Base-by-base conservation (phyloP, 2,329 filamentous ascomycete species). In the Aspergillus ochraceus region DNA sequence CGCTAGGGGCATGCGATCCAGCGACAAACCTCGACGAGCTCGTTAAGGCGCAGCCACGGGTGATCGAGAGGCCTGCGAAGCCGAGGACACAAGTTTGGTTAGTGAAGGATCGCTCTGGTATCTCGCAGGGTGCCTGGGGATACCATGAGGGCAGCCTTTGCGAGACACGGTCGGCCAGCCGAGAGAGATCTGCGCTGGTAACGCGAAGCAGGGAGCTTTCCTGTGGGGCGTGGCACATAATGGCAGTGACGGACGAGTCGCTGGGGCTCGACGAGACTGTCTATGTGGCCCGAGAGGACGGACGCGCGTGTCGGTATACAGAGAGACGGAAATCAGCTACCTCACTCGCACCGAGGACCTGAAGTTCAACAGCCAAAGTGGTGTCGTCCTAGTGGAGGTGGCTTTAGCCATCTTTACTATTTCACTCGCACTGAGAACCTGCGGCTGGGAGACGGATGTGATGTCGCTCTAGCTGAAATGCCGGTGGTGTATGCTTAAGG, bases 1-100 rank as follows among this genome's bases (percentile, higher is more conserved):
- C 36, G 8, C 54, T 36, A 45, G 54, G 46, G 54, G 30, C 52
- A 26, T 52, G 52, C 50, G 49, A 49, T 61, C 57, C 56, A 55
- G 57, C 45, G 52, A 61, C 36, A 50, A 59, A 20, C 56, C 57
- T 59, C 56, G 19, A 54, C 53, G 57, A 59, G 55, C 52, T 58
- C 51, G 46, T 60, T 58, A 58, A 60, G 47, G 29, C 54, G 39
- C 14, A 42, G 54, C 20, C 29, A 56, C 50, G 46, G 60, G 47
- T 59, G 36, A 14, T 56, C 19, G 53, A 22, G 56, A 55, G 56
- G 53, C 26, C 56, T 59, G 45, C 30, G 52, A 59, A 51, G 17
- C 29, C 24, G 32, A 24, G 30, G 30, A 51, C 22, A 51, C n/a
- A 56, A 56, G 47, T 39, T 49, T 55, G 30, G 30, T 51, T 56